These are phyloP conservation scores for Tetrapyrgos nigripes DNA, from an alignment of 1,284 basidiomycete species.

Conservation along the genomic window DNA sequence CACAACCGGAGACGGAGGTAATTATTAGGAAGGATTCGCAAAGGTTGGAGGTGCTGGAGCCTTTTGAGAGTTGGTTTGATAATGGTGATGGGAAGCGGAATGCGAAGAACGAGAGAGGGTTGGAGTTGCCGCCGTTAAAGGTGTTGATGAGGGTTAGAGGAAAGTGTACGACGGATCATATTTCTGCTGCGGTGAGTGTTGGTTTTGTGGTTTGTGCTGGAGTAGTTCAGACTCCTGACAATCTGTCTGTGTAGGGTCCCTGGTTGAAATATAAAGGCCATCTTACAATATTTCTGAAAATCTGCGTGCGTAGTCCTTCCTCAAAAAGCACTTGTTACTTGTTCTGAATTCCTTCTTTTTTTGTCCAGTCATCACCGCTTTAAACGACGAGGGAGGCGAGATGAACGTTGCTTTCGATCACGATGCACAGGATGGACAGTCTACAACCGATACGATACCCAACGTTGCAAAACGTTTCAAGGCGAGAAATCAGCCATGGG, in stretches of 20 bases:
- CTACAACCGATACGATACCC: constrained; percentile 83
- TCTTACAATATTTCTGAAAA: constrained; percentile 97
- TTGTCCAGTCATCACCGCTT: constrained; percentile 61
- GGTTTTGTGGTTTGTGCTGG: neutral
- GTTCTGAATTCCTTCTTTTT: constrained; percentile 4
- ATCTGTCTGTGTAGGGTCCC: constrained; percentile 64
- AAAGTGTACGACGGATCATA: constrained; percentile 99
- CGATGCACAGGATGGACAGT: constrained; percentile 51
- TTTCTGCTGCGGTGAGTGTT: constrained; percentile 86
- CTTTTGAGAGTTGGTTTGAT: constrained; percentile 85
- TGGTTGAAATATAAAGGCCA: constrained; percentile 99
- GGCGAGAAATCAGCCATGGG: constrained; percentile 86
- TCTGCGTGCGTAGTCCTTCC: constrained; percentile 70
- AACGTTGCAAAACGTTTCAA: constrained; percentile 89
- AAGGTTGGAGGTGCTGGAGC: constrained; percentile 87
- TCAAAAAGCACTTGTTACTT: neutral
- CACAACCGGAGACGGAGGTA: constrained; percentile 81
- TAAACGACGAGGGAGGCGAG: constrained; percentile 92
- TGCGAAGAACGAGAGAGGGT: constrained; percentile 58
- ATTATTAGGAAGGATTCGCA: constrained; percentile 83
- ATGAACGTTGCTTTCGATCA: constrained; percentile 90
- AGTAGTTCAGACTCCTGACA: constrained; percentile 8
- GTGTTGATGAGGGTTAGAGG: constrained; percentile 93
- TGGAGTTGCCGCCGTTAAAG: constrained; percentile 84
- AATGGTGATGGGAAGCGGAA: constrained; percentile 40